Evolutionary conservation across 1,139 yeast species (phyloP), one percentile per base, ranked within the genome.

Genomic region (Candida tropicalis): DNA sequence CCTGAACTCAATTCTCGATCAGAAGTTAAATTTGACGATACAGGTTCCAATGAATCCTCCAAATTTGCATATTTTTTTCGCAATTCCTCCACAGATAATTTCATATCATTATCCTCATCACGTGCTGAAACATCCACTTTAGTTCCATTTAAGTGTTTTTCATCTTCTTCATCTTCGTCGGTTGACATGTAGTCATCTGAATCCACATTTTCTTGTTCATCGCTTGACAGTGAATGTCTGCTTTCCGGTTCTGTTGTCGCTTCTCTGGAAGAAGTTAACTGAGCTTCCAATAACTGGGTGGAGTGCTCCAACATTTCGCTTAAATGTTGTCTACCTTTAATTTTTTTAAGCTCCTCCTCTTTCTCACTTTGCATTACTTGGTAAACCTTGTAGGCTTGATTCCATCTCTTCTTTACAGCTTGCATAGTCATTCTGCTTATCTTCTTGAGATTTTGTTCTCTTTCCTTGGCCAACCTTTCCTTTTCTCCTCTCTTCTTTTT

Each of bases 341-440:
- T 74, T 59, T 81, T 71, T 71, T 87, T 79, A 63, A 87, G 68
- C 63, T 81, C 85, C 50, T 85, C 93, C 47, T 75, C 82, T 51
- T 84, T 85, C 49, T 73, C 73, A 29, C 63, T 65, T 47, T 73
- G 78, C 40, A 77, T 70, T 35, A 67, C 74, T 40, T 73, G 73
- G 56, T 80, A 84, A 0, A 95, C 97, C 58, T 88, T 90, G 50
- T 84, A 87, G 2, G 98, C 99, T 44, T 91, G 76, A 22, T 75
- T 70, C 99, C 99, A 95, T 59, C 95, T 83, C 59, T 84, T 89
- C 66, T 85, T 84, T 8, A 93, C 96, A 28, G 93, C 91, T 52
- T 82, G 84, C 1, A 87, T 84, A 0, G 95, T 88, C 44, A 82
- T 75, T 53, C 90, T 80, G 24, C 97, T 96, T 27, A 91, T 65